Base-by-base conservation (phyloP, 495 filamentous ascomycete genomes). In the Penicillium mononematosum region DNA sequence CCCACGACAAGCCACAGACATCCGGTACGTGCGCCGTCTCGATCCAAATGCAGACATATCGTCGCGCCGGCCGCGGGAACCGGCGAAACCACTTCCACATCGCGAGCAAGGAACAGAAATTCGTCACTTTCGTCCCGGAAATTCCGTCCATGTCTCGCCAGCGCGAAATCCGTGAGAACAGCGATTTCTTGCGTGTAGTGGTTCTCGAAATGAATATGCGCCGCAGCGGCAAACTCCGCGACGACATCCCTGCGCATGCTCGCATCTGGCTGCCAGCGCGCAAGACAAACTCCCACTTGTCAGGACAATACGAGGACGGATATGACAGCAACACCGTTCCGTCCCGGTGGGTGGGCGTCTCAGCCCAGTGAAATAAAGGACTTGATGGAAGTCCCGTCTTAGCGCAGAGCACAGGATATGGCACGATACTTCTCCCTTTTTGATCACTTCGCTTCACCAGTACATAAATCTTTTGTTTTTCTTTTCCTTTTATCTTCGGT, bases 171-270 rank as follows among this genome's bases (percentile, higher is more conserved):
- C 83, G 94, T 38, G 94, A 98, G 69, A 98, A 98, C 67, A 83
- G 88, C 24, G 88, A 97, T 61, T 98, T 98, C 74, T 85, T 98
- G 49, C 85, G 94, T 29, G 87, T 98, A 64, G 90, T 95, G 27
- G 93, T 97, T 52, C 80, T 97, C 65, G 94, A 98, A 74, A 96
- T 96, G 88, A 90, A 93, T 56, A 98, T 98, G 94, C 87, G 92
- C 31, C 86, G 90, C 63, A 82, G 80, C 44, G 94, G 94, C 44
- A 98, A 98, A 73, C 75, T 98, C 55, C 89, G 91, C 62, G 88
- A 93, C 45, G 86, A 87, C 45, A 84, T 84, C n/a, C 87, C 88
- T 41, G 90, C 92, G 10, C 83, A 87, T 49, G 94, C 94, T 39
- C 84, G 85, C 57, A 85, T 94, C 70, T 90, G 89, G 71, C 75